These are phyloP conservation scores for Globisporangium abappressorium DNA, from an alignment of 352 stramenopile species.

Conservation along the genomic window DNA sequence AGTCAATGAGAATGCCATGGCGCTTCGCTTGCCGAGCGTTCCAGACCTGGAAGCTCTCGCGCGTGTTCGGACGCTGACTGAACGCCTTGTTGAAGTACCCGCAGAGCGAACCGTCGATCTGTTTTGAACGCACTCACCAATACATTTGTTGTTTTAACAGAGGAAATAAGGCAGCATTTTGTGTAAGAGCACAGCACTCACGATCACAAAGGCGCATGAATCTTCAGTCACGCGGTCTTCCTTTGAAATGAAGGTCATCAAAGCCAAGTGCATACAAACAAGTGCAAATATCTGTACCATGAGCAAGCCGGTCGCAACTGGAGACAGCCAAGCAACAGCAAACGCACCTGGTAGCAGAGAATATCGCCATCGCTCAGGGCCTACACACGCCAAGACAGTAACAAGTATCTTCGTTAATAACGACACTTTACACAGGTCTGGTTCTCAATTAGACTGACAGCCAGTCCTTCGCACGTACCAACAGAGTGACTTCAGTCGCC, in stretches of 20 bases:
- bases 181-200: constrained; percentile 16
- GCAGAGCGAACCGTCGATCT: constrained; percentile 71
- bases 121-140: background rate
- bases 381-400: constrained; percentile 19
- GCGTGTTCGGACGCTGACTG: constrained; percentile 31
- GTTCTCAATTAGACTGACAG: background rate
- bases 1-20: constrained; percentile 54
- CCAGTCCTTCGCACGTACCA: constrained; percentile 19
- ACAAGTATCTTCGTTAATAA: background rate
- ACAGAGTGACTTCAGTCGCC: constrained; percentile 48
- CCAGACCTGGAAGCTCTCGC: constrained; percentile 45
- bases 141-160: background rate
- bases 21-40: constrained; percentile 43
- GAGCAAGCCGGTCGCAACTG: background rate
- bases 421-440: background rate
- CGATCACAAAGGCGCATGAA: constrained; percentile 43
- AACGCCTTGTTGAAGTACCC: constrained; percentile 70
- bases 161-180: background rate
- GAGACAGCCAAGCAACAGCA: background rate
- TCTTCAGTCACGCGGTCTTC: constrained; percentile 41
- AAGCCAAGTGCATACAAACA: background rate
- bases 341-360: constrained; percentile 54
- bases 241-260: constrained; percentile 15
- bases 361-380: constrained; percentile 59
- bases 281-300: background rate